Evolutionary conservation across 495 filamentous ascomycete genomes (phyloP), one percentile per base, ranked within the genome.

Genomic region (Xylaria longipes): DNA sequence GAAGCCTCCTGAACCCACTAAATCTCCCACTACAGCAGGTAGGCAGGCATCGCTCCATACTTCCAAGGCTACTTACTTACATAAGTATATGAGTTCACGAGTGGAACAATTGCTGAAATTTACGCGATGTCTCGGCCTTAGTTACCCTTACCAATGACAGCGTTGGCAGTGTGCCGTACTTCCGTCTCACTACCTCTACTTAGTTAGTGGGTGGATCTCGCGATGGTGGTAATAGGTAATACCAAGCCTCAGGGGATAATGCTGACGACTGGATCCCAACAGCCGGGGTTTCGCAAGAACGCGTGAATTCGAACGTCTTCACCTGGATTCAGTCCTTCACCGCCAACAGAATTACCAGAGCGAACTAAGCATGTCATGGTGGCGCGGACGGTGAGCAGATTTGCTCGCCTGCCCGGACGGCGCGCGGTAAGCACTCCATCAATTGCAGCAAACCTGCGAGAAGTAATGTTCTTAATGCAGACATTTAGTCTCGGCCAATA

Each of bases 351-450:
- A 6, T 25, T 22, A 3, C 6, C 31, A 29, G 33, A n/a, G 35
- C 15, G 11, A 46, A 35, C 15, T 17, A 17, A 60, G 17, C 14
- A 58, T 70, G 62, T 64, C 62, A 71, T 71, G 69, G 69, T 71
- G 62, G 41, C 62, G 37, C 61, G 50, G 52, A 58, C 62, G 20
- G 39, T 60, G 27, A 71, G 39, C 39, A 71, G 62, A 41, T 43
- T 71, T 39, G 50, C 62, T 39, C 69, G 69, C 15, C 41, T 71
- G 27, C 0, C 69, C 20, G 61, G 48, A 45, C 52, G 43, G 45
- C 69, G 50, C 39, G 62, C 29, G 61, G 69, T 71, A 66, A 66
- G 69, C 62, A 50, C n/a, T 50, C 27, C 37, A 69, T 68, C 50
- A 58, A 11, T 2, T 22, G 1, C 27, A 57, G 17, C 12, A 57